These are phyloP conservation scores for Chloris gayana DNA, from an alignment of 176 grass and related monocot genomes.

Conservation along the genomic window DNA sequence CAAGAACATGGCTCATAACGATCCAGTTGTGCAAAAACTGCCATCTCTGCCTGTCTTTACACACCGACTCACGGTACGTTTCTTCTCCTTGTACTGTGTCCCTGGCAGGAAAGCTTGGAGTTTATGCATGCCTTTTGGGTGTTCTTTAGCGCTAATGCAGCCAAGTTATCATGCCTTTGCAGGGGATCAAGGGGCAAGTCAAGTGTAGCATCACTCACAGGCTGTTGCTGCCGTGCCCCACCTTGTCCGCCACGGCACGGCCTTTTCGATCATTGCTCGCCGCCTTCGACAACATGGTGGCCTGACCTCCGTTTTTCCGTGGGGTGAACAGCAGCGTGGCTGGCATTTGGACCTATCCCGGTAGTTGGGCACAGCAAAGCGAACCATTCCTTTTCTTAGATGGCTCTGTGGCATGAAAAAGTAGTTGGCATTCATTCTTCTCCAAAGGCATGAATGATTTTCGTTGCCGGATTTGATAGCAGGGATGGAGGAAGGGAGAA, in stretches of 20 bases:
- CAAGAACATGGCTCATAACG: neutral
- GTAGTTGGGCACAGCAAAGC: constrained; percentile 33
- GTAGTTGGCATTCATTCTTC: constrained; percentile 33
- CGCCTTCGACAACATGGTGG: neutral
- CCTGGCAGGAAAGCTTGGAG: neutral
- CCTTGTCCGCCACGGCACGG: constrained; percentile 18
- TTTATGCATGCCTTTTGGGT: neutral
- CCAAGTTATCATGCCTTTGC: constrained; percentile 23
- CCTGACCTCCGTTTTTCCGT: neutral
- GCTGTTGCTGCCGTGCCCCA: neutral
- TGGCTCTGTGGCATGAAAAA: constrained; percentile 27
- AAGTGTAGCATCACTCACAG: constrained; percentile 8
- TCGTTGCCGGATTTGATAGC: constrained; percentile 12
- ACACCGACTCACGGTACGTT: neutral
- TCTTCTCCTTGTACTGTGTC: neutral
- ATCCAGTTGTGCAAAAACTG: constrained; percentile 4
- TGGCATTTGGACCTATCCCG: constrained; percentile 51
- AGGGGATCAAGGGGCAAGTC: constrained; percentile 26
- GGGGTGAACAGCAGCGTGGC: constrained; percentile 34
- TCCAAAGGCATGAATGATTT: constrained; percentile 16
- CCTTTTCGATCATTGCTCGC: neutral
- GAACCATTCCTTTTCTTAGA: constrained; percentile 22
- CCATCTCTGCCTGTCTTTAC: neutral
- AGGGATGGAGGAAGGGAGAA: neutral
- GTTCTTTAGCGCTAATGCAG: constrained; percentile 19